Percentiles rank a stretch among this genome's conserved stretches.
Evolutionary conservation across 139 green algal species (phyloP).

Genomic region (Yamagishiella unicocca): DNA sequence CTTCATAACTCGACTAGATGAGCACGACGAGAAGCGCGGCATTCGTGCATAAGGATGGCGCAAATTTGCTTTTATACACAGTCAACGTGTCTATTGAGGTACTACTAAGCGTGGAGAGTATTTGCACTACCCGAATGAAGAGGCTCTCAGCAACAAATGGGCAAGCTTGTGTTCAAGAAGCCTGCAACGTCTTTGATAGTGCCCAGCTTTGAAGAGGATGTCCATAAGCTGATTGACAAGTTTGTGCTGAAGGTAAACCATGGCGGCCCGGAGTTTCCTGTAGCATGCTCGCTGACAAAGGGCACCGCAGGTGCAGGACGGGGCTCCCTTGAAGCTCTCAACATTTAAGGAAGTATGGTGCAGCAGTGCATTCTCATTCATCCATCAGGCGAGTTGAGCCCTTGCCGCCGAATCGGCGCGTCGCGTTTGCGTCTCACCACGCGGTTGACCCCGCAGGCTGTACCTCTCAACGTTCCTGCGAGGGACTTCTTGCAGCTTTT

Average conservation of each 20-base stretch:
- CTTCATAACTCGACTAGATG: too few species aligned
- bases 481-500: conserved; percentile 44
- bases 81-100: neutral
- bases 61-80: neutral
- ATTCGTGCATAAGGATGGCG: neutral
- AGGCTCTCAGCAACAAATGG: neutral
- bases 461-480: conserved; percentile 19
- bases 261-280: neutral
- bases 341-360: conserved; percentile 47
- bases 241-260: conserved; percentile 37
- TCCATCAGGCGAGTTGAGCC: conserved; percentile 13
- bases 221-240: conserved; percentile 25
- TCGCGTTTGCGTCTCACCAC: neutral
- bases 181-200: neutral
- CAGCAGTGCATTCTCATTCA: neutral
- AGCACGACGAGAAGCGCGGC: neutral
- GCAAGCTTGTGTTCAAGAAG: neutral
- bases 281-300: too few species aligned
- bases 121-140: neutral
- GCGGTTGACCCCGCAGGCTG: conserved; percentile 24
- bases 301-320: neutral
- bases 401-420: neutral
- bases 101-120: neutral
- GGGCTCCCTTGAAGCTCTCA: neutral
- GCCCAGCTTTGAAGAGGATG: conserved; percentile 13